These are phyloP conservation scores for Scortechinia acanthostroma DNA, from an alignment of 2,329 filamentous ascomycete genomes.

Conservation along the genomic window DNA sequence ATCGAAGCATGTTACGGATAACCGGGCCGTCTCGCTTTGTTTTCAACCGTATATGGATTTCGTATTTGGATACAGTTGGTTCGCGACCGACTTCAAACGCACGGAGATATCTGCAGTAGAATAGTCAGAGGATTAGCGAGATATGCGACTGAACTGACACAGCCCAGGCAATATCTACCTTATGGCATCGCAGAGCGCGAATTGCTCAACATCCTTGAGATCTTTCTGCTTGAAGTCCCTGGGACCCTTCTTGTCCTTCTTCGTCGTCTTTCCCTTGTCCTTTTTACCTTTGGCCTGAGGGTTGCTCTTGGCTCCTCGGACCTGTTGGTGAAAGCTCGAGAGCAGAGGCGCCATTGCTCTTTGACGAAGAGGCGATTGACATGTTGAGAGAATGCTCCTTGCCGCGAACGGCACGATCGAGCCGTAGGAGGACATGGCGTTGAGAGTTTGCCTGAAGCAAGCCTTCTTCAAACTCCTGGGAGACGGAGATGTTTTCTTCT, in stretches of 20 bases:
- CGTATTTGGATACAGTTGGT: constrained; percentile 74
- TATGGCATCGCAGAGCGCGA: constrained; percentile 85
- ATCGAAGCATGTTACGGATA: constrained; percentile 77
- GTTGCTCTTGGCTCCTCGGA: constrained; percentile 23
- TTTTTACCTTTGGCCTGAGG: constrained; percentile 30
- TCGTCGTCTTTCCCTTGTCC: constrained; percentile 43
- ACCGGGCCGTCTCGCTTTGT: constrained; percentile 80
- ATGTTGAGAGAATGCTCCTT: constrained; percentile 20
- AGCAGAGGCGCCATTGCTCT: constrained; percentile 7
- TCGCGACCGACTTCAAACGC: constrained; percentile 83
- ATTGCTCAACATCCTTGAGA: constrained; percentile 63
- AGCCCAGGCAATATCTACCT: constrained; percentile 49
- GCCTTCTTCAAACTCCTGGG: not conserved
- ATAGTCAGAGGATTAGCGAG: constrained; percentile 5
- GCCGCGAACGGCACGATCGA: constrained; percentile 20
- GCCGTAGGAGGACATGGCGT: constrained; percentile 21
- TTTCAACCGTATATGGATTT: constrained; percentile 75
- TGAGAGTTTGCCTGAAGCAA: not conserved
- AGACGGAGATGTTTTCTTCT: constrained; percentile 16
- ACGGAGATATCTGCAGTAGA: constrained; percentile 66
- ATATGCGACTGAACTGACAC: constrained; percentile 5
- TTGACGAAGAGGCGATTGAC: constrained; percentile 16
- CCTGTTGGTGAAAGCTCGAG: constrained; percentile 10
- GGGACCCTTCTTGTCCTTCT: constrained; percentile 55
- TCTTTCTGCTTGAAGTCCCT: constrained; percentile 57